phyloP scores from a whole-genome alignment of 352 stramenopile genomes.

The Albugo candida region DNA sequence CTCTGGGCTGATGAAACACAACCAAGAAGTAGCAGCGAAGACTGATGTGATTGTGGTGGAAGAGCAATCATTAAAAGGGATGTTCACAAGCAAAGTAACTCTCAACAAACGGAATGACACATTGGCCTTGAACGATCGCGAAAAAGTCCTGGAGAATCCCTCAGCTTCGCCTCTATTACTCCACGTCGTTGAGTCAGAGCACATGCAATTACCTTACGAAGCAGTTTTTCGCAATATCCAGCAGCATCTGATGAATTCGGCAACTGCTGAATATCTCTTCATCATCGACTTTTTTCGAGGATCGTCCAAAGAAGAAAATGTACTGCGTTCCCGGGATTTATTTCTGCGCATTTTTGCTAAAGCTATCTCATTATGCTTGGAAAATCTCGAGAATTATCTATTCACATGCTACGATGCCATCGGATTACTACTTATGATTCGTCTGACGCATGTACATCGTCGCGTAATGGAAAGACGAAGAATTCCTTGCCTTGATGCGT shows the following conservation, averaged over 20 bases:
- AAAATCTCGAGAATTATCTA: constrained; percentile 97
- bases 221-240: constrained; percentile 91
- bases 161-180: constrained; percentile 81
- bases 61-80: constrained; percentile 81
- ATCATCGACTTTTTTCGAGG: constrained; percentile 83
- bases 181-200: constrained; percentile 87
- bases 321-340: constrained; percentile 62
- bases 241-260: constrained; percentile 94
- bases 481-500: constrained; percentile 86
- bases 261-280: constrained; percentile 96
- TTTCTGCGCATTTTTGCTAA: constrained; percentile 92
- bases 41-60: constrained; percentile 91
- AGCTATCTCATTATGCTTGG: constrained; percentile 88
- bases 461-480: constrained; percentile 66
- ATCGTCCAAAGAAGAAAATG: constrained; percentile 32
- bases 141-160: constrained; percentile 74
- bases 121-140: constrained; percentile 82
- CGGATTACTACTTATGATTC: constrained; percentile 97
- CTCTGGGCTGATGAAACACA: constrained; percentile 85
- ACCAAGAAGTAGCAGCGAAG: constrained; percentile 83
- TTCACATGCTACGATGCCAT: constrained; percentile 95
- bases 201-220: constrained; percentile 89
- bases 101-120: constrained; percentile 91
- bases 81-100: constrained; percentile 80
- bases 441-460: constrained; percentile 80